phyloP scores from a whole-genome alignment of 2,329 filamentous ascomycete species.

The Seiridium unicorne region DNA sequence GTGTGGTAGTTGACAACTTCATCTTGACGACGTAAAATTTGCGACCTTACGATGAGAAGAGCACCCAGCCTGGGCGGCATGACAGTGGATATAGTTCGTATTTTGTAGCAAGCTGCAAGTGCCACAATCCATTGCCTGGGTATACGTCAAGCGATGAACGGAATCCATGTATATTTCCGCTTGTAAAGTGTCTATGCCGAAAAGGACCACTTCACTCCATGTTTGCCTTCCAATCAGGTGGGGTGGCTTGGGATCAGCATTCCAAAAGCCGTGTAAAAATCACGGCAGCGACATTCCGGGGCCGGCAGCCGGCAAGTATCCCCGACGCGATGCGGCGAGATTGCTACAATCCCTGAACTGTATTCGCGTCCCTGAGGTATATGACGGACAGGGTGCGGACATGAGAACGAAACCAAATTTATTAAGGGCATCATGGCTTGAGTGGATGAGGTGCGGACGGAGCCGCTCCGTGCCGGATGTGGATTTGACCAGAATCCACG shows the following conservation, averaged over 20 bases:
- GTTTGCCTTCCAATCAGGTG: background rate
- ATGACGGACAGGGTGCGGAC: background rate
- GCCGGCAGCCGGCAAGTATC: background rate
- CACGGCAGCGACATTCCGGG: background rate
- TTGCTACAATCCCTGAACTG: background rate
- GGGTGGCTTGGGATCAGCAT: background rate
- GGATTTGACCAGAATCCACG: background rate
- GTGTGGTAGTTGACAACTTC: conserved; percentile 16
- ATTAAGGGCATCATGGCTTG: background rate
- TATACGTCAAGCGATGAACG: background rate
- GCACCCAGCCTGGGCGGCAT: background rate
- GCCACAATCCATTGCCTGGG: background rate
- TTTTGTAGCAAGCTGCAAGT: background rate
- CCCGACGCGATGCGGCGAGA: background rate
- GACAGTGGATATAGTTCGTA: background rate
- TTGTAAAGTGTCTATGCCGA: background rate
- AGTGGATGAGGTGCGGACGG: background rate
- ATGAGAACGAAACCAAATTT: background rate
- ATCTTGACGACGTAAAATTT: conserved; percentile 13
- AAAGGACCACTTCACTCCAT: background rate
- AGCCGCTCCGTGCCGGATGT: background rate
- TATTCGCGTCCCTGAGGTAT: background rate
- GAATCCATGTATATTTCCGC: background rate
- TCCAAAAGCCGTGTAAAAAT: background rate
- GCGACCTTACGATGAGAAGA: background rate